Evolutionary conservation across 2,329 filamentous ascomycete genomes (phyloP), one percentile per base, ranked within the genome.

Genomic region (Fusarium ambrosium): DNA sequence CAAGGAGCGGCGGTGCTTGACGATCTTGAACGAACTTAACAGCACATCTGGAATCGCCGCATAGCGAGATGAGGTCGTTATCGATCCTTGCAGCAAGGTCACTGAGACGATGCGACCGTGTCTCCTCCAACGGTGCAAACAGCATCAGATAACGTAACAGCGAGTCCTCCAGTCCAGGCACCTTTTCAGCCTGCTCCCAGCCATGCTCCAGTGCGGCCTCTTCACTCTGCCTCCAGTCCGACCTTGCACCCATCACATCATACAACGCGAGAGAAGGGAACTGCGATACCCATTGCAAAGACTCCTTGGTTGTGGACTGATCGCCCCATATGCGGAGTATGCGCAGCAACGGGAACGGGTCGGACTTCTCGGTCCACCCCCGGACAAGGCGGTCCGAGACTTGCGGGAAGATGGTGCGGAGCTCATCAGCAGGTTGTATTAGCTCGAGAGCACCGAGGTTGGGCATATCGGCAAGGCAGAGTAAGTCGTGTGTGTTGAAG

Each of bases 391-490:
- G 81, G 71, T 89, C 87, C 43, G 74, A 86, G 7, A 88, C 74
- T 4, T 80, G 78, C 8, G 84, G 84, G 36, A 85, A 85, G 29
- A 70, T 63, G 29, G 69, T 68, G 5, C 70, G 64, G 24, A 78
- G 53, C 41, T 79, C 74, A 32, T 82, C 81, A 1, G 77, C 72
- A 2, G 84, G 83, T 68, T 86, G 82, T 16, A 87, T 80, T 24
- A 89, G 81, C 75, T 88, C 86, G 14, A 89, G 81, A 3, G 86
- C 82, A 10, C 84, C 87, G 6, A 89, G 83, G 61, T 88, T 89
- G 32, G 80, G 82, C 72, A 89, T 80, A 5, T 82, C 76, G 0
- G 85, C 74, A 36, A 89, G 78, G 20, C 76, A 77, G 3, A 87
- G 70, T 32, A 89, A 74, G 60, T 88, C 85, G 22, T 80, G 77